Percentiles rank a stretch among this genome's conserved stretches.
Evolutionary conservation across 352 stramenopile genomes (phyloP).

Genomic region (Globisporangium viniferum): DNA sequence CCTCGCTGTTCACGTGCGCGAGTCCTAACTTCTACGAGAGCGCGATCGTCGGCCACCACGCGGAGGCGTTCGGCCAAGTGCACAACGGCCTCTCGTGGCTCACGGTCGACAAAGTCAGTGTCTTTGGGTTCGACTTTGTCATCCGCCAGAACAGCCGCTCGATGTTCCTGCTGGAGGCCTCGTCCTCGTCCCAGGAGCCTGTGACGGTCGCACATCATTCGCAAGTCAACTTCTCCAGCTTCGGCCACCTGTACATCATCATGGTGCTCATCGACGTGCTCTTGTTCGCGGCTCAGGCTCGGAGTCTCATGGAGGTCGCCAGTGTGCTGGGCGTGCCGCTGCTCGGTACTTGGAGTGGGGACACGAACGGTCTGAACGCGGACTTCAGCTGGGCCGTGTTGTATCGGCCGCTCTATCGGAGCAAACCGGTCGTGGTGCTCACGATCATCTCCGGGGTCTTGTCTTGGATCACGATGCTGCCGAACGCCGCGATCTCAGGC

Average conservation of each 20-base stretch:
- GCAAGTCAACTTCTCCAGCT: slow-evolving; percentile 47
- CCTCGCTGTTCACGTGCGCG: slow-evolving; percentile 37
- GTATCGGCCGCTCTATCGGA: slow-evolving; percentile 57
- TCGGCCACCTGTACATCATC: slow-evolving; percentile 49
- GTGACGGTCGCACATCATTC: slow-evolving; percentile 25
- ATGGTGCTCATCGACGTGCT: slow-evolving; percentile 37
- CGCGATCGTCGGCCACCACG: slow-evolving; percentile 38
- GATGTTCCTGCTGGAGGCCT: slow-evolving; percentile 24
- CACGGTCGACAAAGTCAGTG: slow-evolving; percentile 39
- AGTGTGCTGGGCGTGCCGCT: slow-evolving; percentile 30
- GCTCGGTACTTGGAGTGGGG: not conserved
- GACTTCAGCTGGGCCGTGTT: slow-evolving; percentile 43
- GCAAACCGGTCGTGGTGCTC: slow-evolving; percentile 30
- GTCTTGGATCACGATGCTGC: slow-evolving; percentile 50
- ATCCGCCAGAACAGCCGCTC: slow-evolving; percentile 42
- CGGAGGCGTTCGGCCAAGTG: slow-evolving; percentile 29
- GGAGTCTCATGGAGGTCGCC: slow-evolving; percentile 31
- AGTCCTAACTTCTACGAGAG: slow-evolving; percentile 40
- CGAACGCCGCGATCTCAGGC: slow-evolving; percentile 44
- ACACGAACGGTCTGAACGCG: slow-evolving; percentile 7
- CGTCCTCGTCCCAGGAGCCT: slow-evolving; percentile 4
- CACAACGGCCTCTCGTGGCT: slow-evolving; percentile 40
- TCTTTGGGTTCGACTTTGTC: slow-evolving; percentile 54
- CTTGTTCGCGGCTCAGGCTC: slow-evolving; percentile 28
- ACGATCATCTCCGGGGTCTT: slow-evolving; percentile 39